These are phyloP conservation scores for Sungouiella blattae DNA, from an alignment of 805 yeast species.

Conservation along the genomic window DNA sequence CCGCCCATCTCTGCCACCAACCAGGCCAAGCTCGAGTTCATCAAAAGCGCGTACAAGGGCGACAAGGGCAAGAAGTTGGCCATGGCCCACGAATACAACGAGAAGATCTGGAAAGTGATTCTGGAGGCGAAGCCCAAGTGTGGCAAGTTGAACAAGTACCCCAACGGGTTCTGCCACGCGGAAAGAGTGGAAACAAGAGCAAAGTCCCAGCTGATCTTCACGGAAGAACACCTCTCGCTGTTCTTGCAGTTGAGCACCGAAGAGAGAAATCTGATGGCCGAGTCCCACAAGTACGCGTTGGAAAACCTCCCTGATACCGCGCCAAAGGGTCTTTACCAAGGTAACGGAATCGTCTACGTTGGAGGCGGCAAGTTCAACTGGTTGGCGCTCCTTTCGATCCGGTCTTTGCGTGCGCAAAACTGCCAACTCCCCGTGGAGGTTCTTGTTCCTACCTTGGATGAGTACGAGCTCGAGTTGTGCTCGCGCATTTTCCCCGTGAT, in stretches of 20 bases:
- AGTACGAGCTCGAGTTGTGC: constrained; percentile 64
- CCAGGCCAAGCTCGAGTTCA: constrained; percentile 13
- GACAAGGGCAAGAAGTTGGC: constrained; percentile 11
- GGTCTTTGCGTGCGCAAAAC: constrained; percentile 62
- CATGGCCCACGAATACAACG: constrained; percentile 41
- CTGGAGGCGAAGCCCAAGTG: constrained; percentile 45
- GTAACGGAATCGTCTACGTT: constrained; percentile 63
- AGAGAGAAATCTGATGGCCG: constrained; percentile 43
- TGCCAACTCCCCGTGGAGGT: constrained; percentile 78
- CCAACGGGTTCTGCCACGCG: constrained; percentile 13
- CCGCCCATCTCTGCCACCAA: neutral
- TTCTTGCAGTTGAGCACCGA: constrained; percentile 44
- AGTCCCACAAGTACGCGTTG: constrained; percentile 47
- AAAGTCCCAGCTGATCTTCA: constrained; percentile 36
- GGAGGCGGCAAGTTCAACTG: constrained; percentile 82
- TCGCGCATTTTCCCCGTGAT: constrained; percentile 35
- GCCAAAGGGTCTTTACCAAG: constrained; percentile 33
- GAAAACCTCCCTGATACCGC: constrained; percentile 40
- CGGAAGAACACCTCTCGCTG: constrained; percentile 49
- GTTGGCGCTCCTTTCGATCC: constrained; percentile 62
- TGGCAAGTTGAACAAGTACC: constrained; percentile 42
- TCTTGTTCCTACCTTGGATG: constrained; percentile 65
- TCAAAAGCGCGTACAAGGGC: constrained; percentile 5
- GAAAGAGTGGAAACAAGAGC: constrained; percentile 24
- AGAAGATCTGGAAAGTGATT: constrained; percentile 38